Evolutionary conservation across 2,329 filamentous ascomycete species (phyloP).

Genomic region (Neofusicoccum umdonicola): DNA sequence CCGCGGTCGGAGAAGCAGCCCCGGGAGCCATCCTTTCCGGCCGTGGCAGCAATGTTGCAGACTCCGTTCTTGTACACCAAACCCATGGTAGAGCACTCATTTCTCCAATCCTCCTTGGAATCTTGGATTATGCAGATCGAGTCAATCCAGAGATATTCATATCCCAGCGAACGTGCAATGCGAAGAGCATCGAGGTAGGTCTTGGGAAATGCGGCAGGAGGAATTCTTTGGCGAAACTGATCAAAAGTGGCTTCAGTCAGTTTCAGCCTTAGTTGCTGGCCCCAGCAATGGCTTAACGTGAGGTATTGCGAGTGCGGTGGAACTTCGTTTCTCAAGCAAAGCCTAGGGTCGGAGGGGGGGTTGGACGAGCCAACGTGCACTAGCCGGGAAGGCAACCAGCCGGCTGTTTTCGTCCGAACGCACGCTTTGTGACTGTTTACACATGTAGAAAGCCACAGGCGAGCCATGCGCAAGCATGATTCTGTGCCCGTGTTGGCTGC

Average conservation of each 20-base stretch:
- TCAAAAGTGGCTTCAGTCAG: not conserved
- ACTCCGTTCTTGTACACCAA: not conserved
- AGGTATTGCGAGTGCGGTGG: not conserved
- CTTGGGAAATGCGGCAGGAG: not conserved
- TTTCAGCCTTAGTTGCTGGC: not conserved
- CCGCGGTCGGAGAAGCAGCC: not conserved
- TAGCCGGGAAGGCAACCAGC: too few relatives aligned
- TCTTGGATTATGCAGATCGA: slow-evolving; percentile 20
- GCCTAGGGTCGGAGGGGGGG: not conserved
- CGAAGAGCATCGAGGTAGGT: not conserved
- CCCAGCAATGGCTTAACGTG: slow-evolving; percentile 1
- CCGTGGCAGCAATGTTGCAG: not conserved
- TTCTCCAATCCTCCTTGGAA: not conserved
- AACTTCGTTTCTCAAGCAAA: not conserved
- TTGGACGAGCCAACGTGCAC: too few relatives aligned
- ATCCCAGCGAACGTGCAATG: not conserved
- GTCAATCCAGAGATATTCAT: not conserved
- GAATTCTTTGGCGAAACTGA: not conserved
- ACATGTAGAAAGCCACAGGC: too few relatives aligned
- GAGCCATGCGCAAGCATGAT: too few relatives aligned
- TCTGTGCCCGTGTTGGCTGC: too few relatives aligned
- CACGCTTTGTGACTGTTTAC: too few relatives aligned
- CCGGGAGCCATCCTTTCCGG: not conserved
- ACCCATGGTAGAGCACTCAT: not conserved
- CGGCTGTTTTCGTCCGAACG: too few relatives aligned